Evolutionary conservation across 805 yeast genomes (phyloP).

Genomic region (Komagataella pseudopastoris): DNA sequence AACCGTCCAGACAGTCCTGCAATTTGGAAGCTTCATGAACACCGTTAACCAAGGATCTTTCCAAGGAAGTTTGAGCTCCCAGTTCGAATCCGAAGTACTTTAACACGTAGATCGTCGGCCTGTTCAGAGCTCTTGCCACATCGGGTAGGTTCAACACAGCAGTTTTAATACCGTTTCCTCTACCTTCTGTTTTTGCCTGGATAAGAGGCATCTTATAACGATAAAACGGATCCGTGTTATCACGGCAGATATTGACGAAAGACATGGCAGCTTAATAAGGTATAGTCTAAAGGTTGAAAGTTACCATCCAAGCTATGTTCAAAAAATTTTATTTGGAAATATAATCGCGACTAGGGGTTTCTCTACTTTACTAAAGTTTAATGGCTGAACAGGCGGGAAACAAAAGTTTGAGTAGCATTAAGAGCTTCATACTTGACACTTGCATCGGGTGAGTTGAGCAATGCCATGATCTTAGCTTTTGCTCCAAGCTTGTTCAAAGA

Average conservation of each 20-base stretch:
- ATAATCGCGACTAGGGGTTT: not conserved
- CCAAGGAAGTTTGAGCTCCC: slow-evolving; percentile 91
- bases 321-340: not conserved
- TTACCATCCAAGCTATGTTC: not conserved
- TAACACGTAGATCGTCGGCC: slow-evolving; percentile 86
- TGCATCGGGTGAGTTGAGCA: slow-evolving; percentile 67
- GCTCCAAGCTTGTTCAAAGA: slow-evolving; percentile 42
- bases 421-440: slow-evolving; percentile 92
- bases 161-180: slow-evolving; percentile 98
- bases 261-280: slow-evolving; percentile 39
- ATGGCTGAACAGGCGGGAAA: slow-evolving; percentile 57
- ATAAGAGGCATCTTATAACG: slow-evolving; percentile 99
- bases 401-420: slow-evolving; percentile 87
- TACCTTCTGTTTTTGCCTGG: slow-evolving; percentile 94
- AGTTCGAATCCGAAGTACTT: slow-evolving; percentile 94
- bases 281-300: not conserved
- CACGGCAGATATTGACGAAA: slow-evolving; percentile 83
- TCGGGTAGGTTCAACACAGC: slow-evolving; percentile 82
- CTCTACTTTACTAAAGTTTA: not conserved
- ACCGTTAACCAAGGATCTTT: slow-evolving; percentile 89
- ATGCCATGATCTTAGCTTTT: slow-evolving; percentile 73
- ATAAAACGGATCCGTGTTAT: slow-evolving; percentile 94
- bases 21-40: slow-evolving; percentile 80
- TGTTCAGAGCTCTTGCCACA: slow-evolving; percentile 86
- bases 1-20: slow-evolving; percentile 91